Evolutionary conservation across 306 rosid species (phyloP), one percentile per base, ranked within the genome.

Genomic region (Myrica gale): DNA sequence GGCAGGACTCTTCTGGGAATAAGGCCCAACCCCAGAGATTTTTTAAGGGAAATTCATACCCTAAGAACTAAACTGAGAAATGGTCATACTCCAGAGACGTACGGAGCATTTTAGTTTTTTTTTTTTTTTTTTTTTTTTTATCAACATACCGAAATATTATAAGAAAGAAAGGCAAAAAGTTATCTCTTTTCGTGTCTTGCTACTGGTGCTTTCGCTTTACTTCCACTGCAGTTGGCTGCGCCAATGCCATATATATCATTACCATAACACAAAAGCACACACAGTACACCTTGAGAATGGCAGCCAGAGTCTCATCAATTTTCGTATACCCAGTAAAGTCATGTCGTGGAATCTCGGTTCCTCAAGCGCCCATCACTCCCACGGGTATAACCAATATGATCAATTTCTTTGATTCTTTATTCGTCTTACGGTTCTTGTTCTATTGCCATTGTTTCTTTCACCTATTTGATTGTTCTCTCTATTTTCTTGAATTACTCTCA

Each of bases 291-390:
- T 5, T 74, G 37, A 66, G 77, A 69, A 69, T 86, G 2, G 48
- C 70, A 72, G 85, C 84, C 8, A 73, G 45, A 51, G 88, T 91
- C 26, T 85, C 93, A 1, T 78, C 82, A 10, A 78, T 94, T 4
- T 85, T 88, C 85, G 52, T 90, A 20, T 91, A 94, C 82, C 98
- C 98, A 12, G 50, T 91, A 20, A 94, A 94, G 74, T 94, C 98
- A 12, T 94, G 98, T 69, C 89, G 98, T 45, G 98, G 94, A 68
- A 91, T 94, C 73, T 90, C 97, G 9, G 83, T 89, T 85, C 47
- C 90, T 23, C 79, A 82, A 61, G 91, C 92, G 7, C 91, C 91
- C 0, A 87, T 94, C 23, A 94, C 93, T 60, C 91, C 92, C 73
- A 80, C 90, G 42, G 98, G 97, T 88, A 76, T 43, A 75, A 6